phyloP scores from a whole-genome alignment of 2,329 filamentous ascomycete species.

The Hypoxylon sp. region DNA sequence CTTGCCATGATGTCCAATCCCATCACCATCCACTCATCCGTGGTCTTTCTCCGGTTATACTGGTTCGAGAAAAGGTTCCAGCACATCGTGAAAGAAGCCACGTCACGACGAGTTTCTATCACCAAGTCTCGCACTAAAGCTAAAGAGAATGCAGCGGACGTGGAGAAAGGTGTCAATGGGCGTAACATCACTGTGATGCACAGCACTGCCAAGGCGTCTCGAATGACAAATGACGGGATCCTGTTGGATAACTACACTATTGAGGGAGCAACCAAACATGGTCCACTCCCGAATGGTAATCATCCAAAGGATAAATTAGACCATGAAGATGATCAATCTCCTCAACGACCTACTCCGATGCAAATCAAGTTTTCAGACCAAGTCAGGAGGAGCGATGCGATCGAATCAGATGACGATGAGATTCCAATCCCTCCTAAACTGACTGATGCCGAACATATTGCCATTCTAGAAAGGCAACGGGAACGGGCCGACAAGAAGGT shows the following conservation, averaged over 20 bases:
- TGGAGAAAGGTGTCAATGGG: conserved; percentile 75
- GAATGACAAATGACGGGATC: conserved; percentile 74
- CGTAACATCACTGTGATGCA: conserved; percentile 77
- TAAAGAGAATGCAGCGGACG: conserved; percentile 61
- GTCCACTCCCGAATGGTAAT: conserved; percentile 39
- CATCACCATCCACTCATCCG: conserved; percentile 85
- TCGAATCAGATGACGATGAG: conserved; percentile 60
- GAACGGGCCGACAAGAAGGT: conserved; percentile 80
- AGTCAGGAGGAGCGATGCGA: conserved; percentile 71
- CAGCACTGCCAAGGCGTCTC: conserved; percentile 65
- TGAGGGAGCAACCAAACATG: conserved; percentile 48
- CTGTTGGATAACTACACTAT: conserved; percentile 61
- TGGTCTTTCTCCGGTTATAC: conserved; percentile 93
- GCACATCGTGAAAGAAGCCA: conserved; percentile 81
- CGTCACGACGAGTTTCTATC: conserved; percentile 74
- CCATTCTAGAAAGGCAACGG: conserved; percentile 87
- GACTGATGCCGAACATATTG: conserved; percentile 84
- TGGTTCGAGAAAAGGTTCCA: conserved; percentile 99
- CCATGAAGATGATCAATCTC: conserved; percentile 28
- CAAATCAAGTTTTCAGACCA: conserved; percentile 79
- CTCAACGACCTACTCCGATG: conserved; percentile 46
- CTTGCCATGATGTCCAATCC: conserved; percentile 83
- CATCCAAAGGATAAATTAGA: conserved; percentile 41
- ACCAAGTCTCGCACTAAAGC: conserved; percentile 71
- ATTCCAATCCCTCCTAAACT: conserved; percentile 66